A percentile compares a stretch with the other conserved stretches of the same genome.
These are phyloP conservation scores for Saturnispora halmiae DNA, from an alignment of 805 yeast species.

Conservation along the genomic window DNA sequence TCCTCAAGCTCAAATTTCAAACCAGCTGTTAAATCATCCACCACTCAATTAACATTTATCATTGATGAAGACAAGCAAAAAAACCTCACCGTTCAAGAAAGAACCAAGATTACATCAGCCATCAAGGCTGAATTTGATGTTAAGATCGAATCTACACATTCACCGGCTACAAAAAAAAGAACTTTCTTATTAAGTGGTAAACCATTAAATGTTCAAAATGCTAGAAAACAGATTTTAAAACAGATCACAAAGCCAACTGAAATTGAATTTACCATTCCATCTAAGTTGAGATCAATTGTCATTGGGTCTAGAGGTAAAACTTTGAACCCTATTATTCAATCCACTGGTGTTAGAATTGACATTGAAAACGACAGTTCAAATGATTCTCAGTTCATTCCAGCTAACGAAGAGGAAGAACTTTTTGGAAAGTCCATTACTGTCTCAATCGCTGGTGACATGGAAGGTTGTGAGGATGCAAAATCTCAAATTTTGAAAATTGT, in stretches of 20 bases:
- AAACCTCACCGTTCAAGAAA: constrained; percentile 53
- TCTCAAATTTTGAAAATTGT: constrained; percentile 62
- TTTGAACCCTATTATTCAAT: constrained; percentile 67
- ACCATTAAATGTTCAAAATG: constrained; percentile 53
- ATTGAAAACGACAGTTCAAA: constrained; percentile 36
- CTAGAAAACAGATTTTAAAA: constrained; percentile 66
- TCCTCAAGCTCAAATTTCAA: constrained; percentile 20
- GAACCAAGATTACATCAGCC: constrained; percentile 54
- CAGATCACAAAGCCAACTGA: constrained; percentile 69
- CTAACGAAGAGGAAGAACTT: constrained; percentile 41
- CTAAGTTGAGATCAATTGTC: constrained; percentile 63
- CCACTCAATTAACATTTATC: constrained; percentile 71
- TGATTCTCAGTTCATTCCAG: constrained; percentile 1
- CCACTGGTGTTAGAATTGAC: constrained; percentile 60
- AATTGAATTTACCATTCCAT: constrained; percentile 58
- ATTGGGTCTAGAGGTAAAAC: constrained; percentile 84
- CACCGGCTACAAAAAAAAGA: constrained; percentile 65
- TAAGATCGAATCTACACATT: constrained; percentile 73
- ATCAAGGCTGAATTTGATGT: constrained; percentile 55
- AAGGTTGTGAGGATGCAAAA: constrained; percentile 71
- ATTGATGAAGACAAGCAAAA: constrained; percentile 62
- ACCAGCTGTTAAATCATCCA: constrained; percentile 44
- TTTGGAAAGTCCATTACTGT: constrained; percentile 54
- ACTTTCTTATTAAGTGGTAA: constrained; percentile 77
- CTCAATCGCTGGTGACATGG: constrained; percentile 72